phyloP scores from a whole-genome alignment of 805 yeast species.

The Kuraishia borneana region DNA sequence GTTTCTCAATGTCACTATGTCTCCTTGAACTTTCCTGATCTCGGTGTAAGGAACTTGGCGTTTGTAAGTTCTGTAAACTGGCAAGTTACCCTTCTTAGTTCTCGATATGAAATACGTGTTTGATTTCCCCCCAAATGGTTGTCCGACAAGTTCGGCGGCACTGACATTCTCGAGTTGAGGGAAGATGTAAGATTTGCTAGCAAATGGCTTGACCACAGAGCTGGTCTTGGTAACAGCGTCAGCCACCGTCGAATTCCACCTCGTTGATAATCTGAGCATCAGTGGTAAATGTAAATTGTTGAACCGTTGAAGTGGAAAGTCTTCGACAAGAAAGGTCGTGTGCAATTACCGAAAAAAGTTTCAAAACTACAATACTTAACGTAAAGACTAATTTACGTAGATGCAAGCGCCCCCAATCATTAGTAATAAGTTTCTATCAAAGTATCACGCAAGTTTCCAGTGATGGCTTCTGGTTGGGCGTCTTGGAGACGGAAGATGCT shows the following conservation, averaged over 20 bases:
- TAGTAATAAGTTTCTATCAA: constrained; percentile 85
- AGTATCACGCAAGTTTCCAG: constrained; percentile 82
- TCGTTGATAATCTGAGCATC: too few species aligned
- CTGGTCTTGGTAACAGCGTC: too few species aligned
- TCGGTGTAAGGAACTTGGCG: constrained; percentile 21
- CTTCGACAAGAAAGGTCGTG: too few species aligned
- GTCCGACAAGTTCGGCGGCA: constrained; percentile 1
- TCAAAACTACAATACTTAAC: constrained; percentile 1
- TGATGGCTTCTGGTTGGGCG: constrained; percentile 78
- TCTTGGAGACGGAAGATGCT: constrained; percentile 91
- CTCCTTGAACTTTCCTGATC: constrained; percentile 61
- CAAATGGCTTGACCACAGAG: neutral
- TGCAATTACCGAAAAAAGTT: too few species aligned
- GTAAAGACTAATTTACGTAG: constrained; percentile 4
- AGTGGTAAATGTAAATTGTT: too few species aligned
- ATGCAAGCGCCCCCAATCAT: constrained; percentile 5
- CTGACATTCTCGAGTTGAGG: constrained; percentile 1
- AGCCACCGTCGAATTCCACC: too few species aligned
- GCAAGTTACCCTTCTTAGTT: constrained; percentile 58
- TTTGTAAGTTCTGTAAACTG: constrained; percentile 40
- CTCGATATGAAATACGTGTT: constrained; percentile 32
- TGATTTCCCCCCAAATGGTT: constrained; percentile 4
- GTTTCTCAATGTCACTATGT: constrained; percentile 48
- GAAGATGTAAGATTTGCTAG: constrained; percentile 2
- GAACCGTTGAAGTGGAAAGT: too few species aligned